A percentile compares a stretch with the other conserved stretches of the same genome.
Conservation (phyloP, 78 protist genomes). For the Dictyostelium capitatum region DNA sequence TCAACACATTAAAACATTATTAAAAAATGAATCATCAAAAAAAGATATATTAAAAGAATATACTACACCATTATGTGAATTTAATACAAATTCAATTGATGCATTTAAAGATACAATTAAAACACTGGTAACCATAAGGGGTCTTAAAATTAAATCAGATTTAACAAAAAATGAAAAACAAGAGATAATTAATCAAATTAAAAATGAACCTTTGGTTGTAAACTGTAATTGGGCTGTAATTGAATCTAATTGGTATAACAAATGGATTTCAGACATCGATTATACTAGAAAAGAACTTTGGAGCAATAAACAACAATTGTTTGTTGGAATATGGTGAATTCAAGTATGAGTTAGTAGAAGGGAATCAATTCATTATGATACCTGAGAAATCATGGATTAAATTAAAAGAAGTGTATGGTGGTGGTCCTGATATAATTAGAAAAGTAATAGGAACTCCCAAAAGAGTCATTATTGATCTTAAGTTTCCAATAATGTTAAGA, state of each 20-base stretch:
- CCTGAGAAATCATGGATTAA: slow-evolving; percentile 13
- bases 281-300: no score
- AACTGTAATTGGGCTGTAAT: slow-evolving; percentile 25
- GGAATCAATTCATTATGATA: background rate
- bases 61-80: background rate
- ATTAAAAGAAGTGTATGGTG: slow-evolving; percentile 24
- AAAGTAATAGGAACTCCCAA: background rate
- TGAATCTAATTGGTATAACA: slow-evolving; percentile 14
- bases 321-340: background rate
- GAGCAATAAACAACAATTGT: slow-evolving; percentile 26
- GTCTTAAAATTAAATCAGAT: no score
- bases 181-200: background rate
- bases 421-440: slow-evolving; percentile 69
- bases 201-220: background rate
- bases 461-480: background rate
- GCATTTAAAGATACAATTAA: background rate
- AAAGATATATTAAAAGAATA: background rate
- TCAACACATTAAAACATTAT: background rate
- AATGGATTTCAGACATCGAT: no score
- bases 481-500: background rate
- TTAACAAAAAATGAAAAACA: background rate
- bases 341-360: background rate
- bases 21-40: background rate
- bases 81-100: background rate
- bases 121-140: no score